Percentiles rank a stretch among this genome's conserved stretches.
Conservation (phyloP, 805 yeast genomes). For the Candida odintsovae region DNA sequence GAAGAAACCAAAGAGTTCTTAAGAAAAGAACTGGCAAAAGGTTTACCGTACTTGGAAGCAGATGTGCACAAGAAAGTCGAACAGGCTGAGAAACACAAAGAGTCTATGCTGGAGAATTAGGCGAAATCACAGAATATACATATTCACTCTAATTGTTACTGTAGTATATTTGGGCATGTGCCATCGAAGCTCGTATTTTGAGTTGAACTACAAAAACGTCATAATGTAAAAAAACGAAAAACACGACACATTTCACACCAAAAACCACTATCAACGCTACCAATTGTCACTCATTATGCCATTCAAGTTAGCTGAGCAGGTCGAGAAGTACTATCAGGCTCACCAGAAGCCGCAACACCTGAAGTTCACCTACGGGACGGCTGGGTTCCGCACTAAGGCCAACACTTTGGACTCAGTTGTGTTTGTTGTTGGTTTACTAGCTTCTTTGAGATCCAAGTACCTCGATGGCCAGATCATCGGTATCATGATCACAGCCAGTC, state of each 20-base stretch:
- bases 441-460: conserved; percentile 73
- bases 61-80: background rate
- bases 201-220: no score
- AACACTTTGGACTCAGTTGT: conserved; percentile 69
- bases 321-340: conserved; percentile 9
- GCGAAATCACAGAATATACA: background rate
- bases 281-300: conserved; percentile 5
- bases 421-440: conserved; percentile 77
- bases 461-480: conserved; percentile 71
- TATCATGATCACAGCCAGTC: conserved; percentile 96
- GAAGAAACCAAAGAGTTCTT: conserved; percentile 18
- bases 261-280: background rate
- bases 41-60: background rate
- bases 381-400: conserved; percentile 87
- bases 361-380: conserved; percentile 81
- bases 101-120: background rate
- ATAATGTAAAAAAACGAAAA: background rate
- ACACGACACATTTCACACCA: background rate
- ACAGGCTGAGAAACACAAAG: background rate
- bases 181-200: no score
- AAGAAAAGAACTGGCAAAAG: conserved; percentile 12
- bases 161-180: no score
- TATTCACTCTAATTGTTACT: background rate
- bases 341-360: conserved; percentile 37
- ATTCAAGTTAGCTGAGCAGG: conserved; percentile 8